phyloP scores from a whole-genome alignment of 352 stramenopile species.

The Phytopythium helicoides region DNA sequence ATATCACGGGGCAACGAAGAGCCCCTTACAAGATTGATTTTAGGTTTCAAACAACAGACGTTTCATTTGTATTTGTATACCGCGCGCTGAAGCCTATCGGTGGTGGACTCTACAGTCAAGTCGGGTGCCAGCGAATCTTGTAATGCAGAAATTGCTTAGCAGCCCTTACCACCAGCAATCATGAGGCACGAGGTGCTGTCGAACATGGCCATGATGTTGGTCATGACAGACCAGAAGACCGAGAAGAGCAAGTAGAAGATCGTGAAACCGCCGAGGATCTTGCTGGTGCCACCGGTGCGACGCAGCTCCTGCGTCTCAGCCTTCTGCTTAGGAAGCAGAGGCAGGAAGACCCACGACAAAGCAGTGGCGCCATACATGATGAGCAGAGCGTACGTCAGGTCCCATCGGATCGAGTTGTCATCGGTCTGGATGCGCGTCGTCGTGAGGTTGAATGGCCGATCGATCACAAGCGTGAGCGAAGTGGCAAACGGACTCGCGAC shows the following conservation, averaged over 20 bases:
- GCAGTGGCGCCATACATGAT: conserved; percentile 53
- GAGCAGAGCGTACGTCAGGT: conserved; percentile 48
- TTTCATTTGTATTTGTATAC: too few relatives aligned
- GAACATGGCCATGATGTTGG: conserved; percentile 62
- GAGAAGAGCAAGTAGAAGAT: conserved; percentile 36
- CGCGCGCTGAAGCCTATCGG: too few relatives aligned
- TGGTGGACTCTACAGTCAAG: neutral
- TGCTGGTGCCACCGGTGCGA: conserved; percentile 42
- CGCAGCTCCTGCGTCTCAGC: conserved; percentile 59
- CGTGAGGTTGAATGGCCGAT: conserved; percentile 35
- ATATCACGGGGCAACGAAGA: too few relatives aligned
- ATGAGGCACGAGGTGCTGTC: conserved; percentile 42
- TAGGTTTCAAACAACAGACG: neutral
- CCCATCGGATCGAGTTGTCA: conserved; percentile 25
- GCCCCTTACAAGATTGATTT: neutral
- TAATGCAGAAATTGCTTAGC: conserved; percentile 9
- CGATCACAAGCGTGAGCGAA: conserved; percentile 34
- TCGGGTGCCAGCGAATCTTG: neutral
- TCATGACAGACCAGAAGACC: conserved; percentile 51
- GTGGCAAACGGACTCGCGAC: conserved; percentile 39
- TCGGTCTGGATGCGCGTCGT: conserved; percentile 50
- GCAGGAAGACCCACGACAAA: conserved; percentile 41
- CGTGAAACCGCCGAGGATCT: conserved; percentile 41
- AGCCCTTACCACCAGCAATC: conserved; percentile 50
- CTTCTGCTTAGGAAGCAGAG: conserved; percentile 62